Percentiles rank a stretch among this genome's conserved stretches.
Evolutionary conservation across 768 basidiomycete species (phyloP).

Genomic region (Boletellus ananas): DNA sequence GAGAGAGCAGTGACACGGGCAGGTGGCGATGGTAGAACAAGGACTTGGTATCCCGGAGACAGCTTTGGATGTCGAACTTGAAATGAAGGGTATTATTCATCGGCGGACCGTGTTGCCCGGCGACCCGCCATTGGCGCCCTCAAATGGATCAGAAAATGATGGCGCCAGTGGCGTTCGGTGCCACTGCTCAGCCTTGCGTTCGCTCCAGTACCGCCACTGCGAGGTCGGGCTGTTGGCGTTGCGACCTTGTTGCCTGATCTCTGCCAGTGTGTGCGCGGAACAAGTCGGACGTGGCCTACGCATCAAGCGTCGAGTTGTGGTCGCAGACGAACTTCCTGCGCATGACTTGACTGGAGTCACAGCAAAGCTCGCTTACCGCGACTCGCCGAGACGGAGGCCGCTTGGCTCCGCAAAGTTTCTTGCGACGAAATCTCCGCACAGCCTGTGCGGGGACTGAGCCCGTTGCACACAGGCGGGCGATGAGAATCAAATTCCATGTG

Average conservation of each 20-base stretch:
- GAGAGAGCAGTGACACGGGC: slow-evolving; percentile 19
- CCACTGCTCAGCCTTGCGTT: slow-evolving; percentile 20
- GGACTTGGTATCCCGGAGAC: slow-evolving; percentile 1
- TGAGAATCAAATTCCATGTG: slow-evolving; percentile 21
- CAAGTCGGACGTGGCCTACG: too few species aligned
- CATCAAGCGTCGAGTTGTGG: neutral
- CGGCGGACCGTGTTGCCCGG: neutral
- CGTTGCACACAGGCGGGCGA: slow-evolving; percentile 19
- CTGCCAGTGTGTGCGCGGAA: too few species aligned
- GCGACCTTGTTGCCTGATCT: slow-evolving; percentile 23
- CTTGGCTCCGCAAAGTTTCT: neutral
- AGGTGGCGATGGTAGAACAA: slow-evolving; percentile 14
- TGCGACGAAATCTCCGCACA: slow-evolving; percentile 14
- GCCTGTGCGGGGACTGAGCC: slow-evolving; percentile 20
- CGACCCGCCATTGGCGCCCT: neutral
- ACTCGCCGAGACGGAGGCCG: neutral
- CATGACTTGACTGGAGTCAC: neutral
- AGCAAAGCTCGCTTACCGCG: neutral
- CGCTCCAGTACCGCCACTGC: slow-evolving; percentile 18
- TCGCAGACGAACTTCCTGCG: neutral
- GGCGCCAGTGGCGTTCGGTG: slow-evolving; percentile 19
- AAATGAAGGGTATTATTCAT: neutral
- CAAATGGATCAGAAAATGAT: slow-evolving; percentile 24
- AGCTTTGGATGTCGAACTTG: neutral
- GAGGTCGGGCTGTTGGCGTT: slow-evolving; percentile 21